phyloP scores from a whole-genome alignment of 1,139 yeast genomes.

The Yamadazyma trypodendri region DNA sequence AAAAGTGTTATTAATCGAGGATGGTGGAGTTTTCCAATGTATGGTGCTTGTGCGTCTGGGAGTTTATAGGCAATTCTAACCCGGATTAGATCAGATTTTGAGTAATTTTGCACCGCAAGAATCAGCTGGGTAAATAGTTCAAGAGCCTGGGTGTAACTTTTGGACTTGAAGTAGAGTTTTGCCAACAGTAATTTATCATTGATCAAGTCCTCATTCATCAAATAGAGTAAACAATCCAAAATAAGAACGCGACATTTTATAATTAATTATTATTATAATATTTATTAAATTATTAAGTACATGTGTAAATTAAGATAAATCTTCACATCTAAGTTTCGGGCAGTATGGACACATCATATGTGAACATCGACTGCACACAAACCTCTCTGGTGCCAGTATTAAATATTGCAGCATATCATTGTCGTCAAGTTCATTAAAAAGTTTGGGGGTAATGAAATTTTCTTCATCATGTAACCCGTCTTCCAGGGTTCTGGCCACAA shows the following conservation, averaged over 20 bases:
- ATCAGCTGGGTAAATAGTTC: conserved; percentile 21
- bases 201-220: conserved; percentile 20
- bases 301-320: conserved; percentile 16
- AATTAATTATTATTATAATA: no score
- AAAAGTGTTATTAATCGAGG: conserved; percentile 25
- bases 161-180: conserved; percentile 31
- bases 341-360: conserved; percentile 60
- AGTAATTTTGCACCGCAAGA: conserved; percentile 9
- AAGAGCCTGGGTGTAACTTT: conserved; percentile 29
- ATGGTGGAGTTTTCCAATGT: conserved; percentile 26
- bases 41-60: conserved; percentile 22
- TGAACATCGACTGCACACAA: conserved; percentile 46
- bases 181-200: conserved; percentile 32
- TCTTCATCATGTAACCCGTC: background rate
- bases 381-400: conserved; percentile 23
- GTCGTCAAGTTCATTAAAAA: conserved; percentile 2
- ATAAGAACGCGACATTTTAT: no score
- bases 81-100: conserved; percentile 16
- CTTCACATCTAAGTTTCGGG: conserved; percentile 42
- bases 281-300: no score
- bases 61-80: conserved; percentile 17
- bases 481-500: background rate
- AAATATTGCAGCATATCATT: conserved; percentile 7
- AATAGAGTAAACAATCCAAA: background rate
- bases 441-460: background rate